Conservation (phyloP, 116 monocot species). For the Cymodocea nodosa region DNA sequence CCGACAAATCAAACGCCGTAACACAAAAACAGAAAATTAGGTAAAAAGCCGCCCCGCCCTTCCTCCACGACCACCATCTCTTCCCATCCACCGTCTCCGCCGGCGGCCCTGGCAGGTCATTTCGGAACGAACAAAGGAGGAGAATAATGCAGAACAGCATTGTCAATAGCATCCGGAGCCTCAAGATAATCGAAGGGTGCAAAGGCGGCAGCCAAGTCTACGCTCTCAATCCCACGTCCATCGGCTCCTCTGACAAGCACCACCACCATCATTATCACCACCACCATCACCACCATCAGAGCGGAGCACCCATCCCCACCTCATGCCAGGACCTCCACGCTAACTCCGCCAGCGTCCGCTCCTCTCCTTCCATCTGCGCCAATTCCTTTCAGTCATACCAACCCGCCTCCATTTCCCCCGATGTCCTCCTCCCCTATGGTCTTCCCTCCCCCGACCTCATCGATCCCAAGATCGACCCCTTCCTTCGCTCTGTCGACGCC, state of each 20-base stretch:
- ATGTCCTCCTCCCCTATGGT: slow-evolving; percentile 63
- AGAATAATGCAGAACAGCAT: slow-evolving; percentile 75
- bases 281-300: slow-evolving; percentile 5
- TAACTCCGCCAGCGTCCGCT: neutral
- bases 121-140: neutral
- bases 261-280: slow-evolving; percentile 7
- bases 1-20: too few relatives aligned
- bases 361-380: slow-evolving; percentile 34
- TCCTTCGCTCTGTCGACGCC: slow-evolving; percentile 62
- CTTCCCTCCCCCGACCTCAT: slow-evolving; percentile 69
- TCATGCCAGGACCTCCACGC: neutral
- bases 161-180: slow-evolving; percentile 72
- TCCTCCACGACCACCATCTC: too few relatives aligned
- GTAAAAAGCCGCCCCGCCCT: too few relatives aligned
- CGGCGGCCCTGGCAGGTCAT: too few relatives aligned
- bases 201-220: slow-evolving; percentile 50
- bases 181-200: slow-evolving; percentile 83
- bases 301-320: slow-evolving; percentile 1
- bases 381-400: slow-evolving; percentile 9
- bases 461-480: slow-evolving; percentile 75
- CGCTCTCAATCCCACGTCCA: slow-evolving; percentile 25
- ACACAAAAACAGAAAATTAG: too few relatives aligned
- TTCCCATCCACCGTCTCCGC: too few relatives aligned
- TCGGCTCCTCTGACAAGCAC: slow-evolving; percentile 6
- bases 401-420: slow-evolving; percentile 12